A percentile compares a stretch with the other conserved stretches of the same genome.
Evolutionary conservation across 306 rosid species (phyloP).

Genomic region (Alnus rubra): DNA sequence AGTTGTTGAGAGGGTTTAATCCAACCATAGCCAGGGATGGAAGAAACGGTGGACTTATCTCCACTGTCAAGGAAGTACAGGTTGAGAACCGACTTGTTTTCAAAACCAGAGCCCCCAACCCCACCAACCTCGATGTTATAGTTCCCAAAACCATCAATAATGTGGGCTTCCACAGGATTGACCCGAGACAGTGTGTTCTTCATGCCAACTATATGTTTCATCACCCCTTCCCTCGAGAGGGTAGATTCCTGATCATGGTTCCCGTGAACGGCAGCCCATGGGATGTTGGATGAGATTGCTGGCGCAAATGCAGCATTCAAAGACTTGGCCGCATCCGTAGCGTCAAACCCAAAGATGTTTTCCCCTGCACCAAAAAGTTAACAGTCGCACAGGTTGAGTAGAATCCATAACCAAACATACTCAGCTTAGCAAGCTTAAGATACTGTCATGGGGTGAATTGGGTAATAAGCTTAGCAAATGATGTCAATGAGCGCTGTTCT

Average conservation of each 20-base stretch:
- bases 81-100: slow-evolving; percentile 83
- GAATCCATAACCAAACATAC: neutral
- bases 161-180: slow-evolving; percentile 53
- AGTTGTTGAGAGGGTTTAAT: slow-evolving; percentile 89
- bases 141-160: slow-evolving; percentile 91
- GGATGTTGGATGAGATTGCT: slow-evolving; percentile 78
- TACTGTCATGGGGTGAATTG: no score
- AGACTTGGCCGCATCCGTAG: slow-evolving; percentile 69
- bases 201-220: slow-evolving; percentile 75
- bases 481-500: neutral
- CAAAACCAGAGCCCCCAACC: slow-evolving; percentile 62
- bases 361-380: slow-evolving; percentile 57
- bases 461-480: neutral
- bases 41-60: slow-evolving; percentile 71
- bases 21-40: slow-evolving; percentile 80
- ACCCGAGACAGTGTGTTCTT: slow-evolving; percentile 66
- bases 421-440: no score
- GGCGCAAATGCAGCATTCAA: slow-evolving; percentile 83
- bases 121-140: slow-evolving; percentile 82
- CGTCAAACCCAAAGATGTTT: slow-evolving; percentile 66
- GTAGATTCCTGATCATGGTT: slow-evolving; percentile 95
- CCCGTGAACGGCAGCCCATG: slow-evolving; percentile 91
- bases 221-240: slow-evolving; percentile 85
- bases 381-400: neutral
- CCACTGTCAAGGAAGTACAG: slow-evolving; percentile 95